Evolutionary conservation across 345 rosid genomes (phyloP), one percentile per base, ranked within the genome.

Genomic region (Linum usitatissimum): DNA sequence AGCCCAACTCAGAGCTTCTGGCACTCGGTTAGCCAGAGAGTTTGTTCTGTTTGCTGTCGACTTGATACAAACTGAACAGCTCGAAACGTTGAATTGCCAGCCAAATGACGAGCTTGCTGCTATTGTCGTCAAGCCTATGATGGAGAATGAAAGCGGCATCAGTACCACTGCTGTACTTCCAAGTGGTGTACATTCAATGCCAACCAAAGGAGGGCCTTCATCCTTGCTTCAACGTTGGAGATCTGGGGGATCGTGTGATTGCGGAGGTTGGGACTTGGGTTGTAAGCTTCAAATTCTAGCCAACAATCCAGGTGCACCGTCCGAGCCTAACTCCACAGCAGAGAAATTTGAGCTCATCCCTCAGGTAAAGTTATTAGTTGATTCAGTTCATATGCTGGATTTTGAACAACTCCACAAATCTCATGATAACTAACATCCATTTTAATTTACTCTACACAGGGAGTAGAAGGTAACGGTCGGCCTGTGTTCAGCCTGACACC

Each of bases 221-320:
- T 84, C 99, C 6, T 64, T 93, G 76, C 81, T 90, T 61, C 88
- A 93, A 54, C 83, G 97, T 3, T 93, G 97, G 99, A 83, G 75
- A 68, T 78, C 96, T 48, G 97, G 96, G 62, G 99, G 99, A 14
- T 77, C 90, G 63, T 93, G 99, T 64, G 97, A 93, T 67, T 93
- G 99, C 67, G 99, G 97, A 68, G 99, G 97, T 64, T 93, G 99
- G 99, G 99, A 93, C 70, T 71, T 86, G 71, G 91, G 91, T 20
- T 93, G 97, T 76, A 75, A 83, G 66, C 90, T 87, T 53, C 79
- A 73, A 82, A 71, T 87, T 75, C 86, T 89, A 51, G 69, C 76
- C 17, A 82, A 79, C 17, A 82, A 55, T 34, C 68, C 76, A 55
- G 63, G 73, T 58, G 63, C 72, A 57, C 55, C 74, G 18, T 68